Evolutionary conservation across 148 eudicot species (phyloP), one percentile per base, ranked within the genome.

Genomic region (Amaranthus palmeri): DNA sequence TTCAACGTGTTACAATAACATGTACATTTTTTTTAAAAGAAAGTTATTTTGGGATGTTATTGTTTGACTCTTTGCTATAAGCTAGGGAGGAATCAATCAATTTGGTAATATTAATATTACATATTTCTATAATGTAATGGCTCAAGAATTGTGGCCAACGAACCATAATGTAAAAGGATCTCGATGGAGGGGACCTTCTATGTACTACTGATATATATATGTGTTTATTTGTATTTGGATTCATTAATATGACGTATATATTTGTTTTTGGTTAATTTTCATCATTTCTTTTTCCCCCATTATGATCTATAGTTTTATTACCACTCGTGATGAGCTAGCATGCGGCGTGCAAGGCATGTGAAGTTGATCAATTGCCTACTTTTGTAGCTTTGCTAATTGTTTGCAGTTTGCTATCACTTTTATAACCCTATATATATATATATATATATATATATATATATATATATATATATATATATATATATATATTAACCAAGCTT

Each of bases 341-440:
- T 0, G 36, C 36, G 17, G 54, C 56, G 68, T 70, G 64, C 70
- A 70, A 54, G n/a, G 74, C 79, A 76, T 76, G 79, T 76, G 75
- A 70, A 42, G 2, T 65, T 25, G 36, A 25, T 6, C 64, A 40
- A 49, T 56, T 46, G 63, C 45, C 45, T 9, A 40, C 1, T 51
- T 76, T 77, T 71, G 79, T 77, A 70, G 41, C 47, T 56, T 70
- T 71, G 66, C 53, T 14, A 5, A 49, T 62, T 63, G 57, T 70
- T 64, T 25, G 36, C 36, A 25, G 36, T 25, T 25, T 65, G 45
- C 7, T 45, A 10, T 74, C 12, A 48, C 54, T 53, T 71, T 55
- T 11, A 50, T 59, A n/a, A 41, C 72, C 56, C 52, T 8, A n/a
- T 3, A 25, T 25, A 25, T 25, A 25, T 25, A 25, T 25, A 25